phyloP scores from a whole-genome alignment of 805 yeast genomes.

The Metschnikowia cerradonensis region DNA sequence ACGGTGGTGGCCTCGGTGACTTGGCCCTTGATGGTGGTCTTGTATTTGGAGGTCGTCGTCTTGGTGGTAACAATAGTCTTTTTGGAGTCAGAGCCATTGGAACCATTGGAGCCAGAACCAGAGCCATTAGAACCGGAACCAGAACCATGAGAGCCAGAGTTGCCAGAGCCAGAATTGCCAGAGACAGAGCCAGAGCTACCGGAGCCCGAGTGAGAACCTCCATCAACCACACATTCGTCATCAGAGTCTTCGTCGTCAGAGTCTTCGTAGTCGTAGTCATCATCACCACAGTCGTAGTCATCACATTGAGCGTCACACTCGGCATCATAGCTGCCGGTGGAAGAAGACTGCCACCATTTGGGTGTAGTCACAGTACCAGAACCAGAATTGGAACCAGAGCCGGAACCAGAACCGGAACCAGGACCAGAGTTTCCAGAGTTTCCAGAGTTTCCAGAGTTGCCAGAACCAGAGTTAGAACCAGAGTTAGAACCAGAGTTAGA shows the following conservation, averaged over 20 bases:
- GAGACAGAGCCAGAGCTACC: not conserved
- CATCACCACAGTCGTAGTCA: conserved; percentile 16
- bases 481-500: not conserved
- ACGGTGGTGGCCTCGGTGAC: conserved; percentile 9
- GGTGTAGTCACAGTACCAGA: conserved; percentile 7
- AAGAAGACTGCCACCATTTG: conserved; percentile 14
- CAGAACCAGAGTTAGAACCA: not conserved
- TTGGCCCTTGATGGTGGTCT: conserved; percentile 15
- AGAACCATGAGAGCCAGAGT: conserved; percentile 3
- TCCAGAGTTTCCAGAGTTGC: not conserved
- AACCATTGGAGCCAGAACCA: conserved; percentile 1
- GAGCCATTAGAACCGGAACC: conserved; percentile 1
- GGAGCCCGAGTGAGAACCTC: conserved; percentile 2
- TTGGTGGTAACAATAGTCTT: conserved; percentile 11
- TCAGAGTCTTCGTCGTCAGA: conserved; percentile 14
- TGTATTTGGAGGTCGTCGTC: conserved; percentile 10
- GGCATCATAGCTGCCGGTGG: conserved; percentile 12
- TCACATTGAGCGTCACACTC: conserved; percentile 17
- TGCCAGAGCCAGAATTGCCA: not conserved
- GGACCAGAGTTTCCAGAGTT: not conserved
- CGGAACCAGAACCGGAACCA: not conserved
- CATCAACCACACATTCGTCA: conserved; percentile 5
- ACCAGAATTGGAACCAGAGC: not conserved
- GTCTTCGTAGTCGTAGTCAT: conserved; percentile 17
- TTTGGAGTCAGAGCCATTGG: conserved; percentile 4